Percentiles rank a stretch among this genome's conserved stretches.
phyloP scores from a whole-genome alignment of 129 eudicot genomes.

The Calendula officinalis region DNA sequence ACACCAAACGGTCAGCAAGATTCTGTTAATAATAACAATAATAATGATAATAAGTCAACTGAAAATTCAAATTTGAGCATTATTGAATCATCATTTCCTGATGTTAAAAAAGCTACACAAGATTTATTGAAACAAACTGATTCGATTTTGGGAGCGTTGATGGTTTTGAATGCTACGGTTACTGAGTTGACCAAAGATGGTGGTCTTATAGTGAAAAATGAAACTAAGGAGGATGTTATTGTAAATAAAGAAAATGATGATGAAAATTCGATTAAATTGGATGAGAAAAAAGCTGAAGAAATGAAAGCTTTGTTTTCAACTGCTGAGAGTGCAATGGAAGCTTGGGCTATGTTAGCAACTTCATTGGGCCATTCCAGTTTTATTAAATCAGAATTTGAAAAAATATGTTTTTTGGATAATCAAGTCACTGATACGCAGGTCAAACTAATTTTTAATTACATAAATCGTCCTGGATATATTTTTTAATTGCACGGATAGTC shows the following conservation, averaged over 20 bases:
- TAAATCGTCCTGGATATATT: no score
- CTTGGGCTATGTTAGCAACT: slow-evolving; percentile 96
- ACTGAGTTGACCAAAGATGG: slow-evolving; percentile 56
- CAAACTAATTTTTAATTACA: slow-evolving; percentile 1
- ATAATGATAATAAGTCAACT: slow-evolving; percentile 21
- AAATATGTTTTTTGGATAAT: slow-evolving; percentile 87
- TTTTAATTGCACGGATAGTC: no score
- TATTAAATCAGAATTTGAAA: slow-evolving; percentile 87
- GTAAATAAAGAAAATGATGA: slow-evolving; percentile 20
- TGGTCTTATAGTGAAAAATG: slow-evolving; percentile 32
- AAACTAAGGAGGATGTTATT: slow-evolving; percentile 34
- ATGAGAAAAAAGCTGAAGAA: slow-evolving; percentile 75
- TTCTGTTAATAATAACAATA: slow-evolving; percentile 17
- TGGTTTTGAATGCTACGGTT: slow-evolving; percentile 79
- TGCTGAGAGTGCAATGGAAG: slow-evolving; percentile 99
- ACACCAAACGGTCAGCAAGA: slow-evolving; percentile 47
- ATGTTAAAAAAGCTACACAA: slow-evolving; percentile 75
- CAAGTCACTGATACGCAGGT: slow-evolving; percentile 84
- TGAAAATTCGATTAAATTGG: slow-evolving; percentile 35
- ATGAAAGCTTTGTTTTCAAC: slow-evolving; percentile 86
- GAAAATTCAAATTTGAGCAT: slow-evolving; percentile 16
- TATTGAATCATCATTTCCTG: slow-evolving; percentile 53
- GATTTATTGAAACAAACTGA: slow-evolving; percentile 80
- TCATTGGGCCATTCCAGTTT: slow-evolving; percentile 91
- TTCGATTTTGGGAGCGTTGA: slow-evolving; percentile 75